Evolutionary conservation across 495 filamentous ascomycete species (phyloP).

Genomic region (Evansstolkia leycettana): DNA sequence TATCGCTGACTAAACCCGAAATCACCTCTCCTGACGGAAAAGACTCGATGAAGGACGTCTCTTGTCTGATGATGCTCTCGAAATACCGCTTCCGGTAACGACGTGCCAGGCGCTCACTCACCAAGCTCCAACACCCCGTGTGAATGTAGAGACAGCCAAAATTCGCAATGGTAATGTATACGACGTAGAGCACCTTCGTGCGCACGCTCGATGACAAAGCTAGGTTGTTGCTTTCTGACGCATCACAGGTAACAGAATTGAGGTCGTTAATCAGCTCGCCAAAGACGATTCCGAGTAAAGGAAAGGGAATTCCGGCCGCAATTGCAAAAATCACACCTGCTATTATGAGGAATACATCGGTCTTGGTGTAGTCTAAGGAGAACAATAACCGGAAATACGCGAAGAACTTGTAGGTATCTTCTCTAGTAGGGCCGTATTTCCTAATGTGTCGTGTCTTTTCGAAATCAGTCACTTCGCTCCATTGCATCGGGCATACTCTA

Average conservation of each 20-base stretch:
- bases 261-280: slow-evolving; percentile 48
- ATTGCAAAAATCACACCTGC: slow-evolving; percentile 44
- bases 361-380: slow-evolving; percentile 19
- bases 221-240: slow-evolving; percentile 3
- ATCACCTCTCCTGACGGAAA: slow-evolving; percentile 47
- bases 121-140: slow-evolving; percentile 45
- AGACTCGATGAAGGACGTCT: slow-evolving; percentile 48
- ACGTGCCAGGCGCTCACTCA: slow-evolving; percentile 48
- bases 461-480: too few relatives aligned
- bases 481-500: too few relatives aligned
- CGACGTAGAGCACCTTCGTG: slow-evolving; percentile 44
- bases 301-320: slow-evolving; percentile 52
- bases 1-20: slow-evolving; percentile 46
- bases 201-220: slow-evolving; percentile 12
- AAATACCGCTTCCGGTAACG: slow-evolving; percentile 49
- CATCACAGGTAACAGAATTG: slow-evolving; percentile 16
- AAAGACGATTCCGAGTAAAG: slow-evolving; percentile 56
- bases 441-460: background rate
- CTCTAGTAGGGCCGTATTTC: slow-evolving; percentile 11
- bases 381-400: slow-evolving; percentile 16
- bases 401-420: slow-evolving; percentile 10
- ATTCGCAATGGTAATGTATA: slow-evolving; percentile 51
- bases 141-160: slow-evolving; percentile 46
- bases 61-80: slow-evolving; percentile 43
- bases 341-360: slow-evolving; percentile 4